Base-by-base conservation (phyloP, 148 eudicot genomes). In the Rhododendron williamsianum region DNA sequence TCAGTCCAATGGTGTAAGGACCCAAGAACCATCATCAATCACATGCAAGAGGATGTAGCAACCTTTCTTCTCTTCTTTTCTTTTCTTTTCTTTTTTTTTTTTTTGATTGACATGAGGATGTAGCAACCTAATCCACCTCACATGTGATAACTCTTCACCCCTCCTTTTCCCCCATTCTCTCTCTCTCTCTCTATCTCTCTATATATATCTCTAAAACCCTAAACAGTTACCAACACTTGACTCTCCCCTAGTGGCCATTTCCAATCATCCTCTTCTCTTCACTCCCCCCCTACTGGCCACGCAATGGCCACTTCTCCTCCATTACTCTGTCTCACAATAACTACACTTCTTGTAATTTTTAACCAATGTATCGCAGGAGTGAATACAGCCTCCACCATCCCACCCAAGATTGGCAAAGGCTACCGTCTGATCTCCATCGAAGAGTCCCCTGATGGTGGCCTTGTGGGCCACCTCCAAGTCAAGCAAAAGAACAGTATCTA, bases 371-470 rank as follows among this genome's bases (percentile, higher is more conserved):
- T 69, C 3, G 86, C 84, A 2, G 54, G 74, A 23, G 86, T 54
- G 52, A 35, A 79, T 19, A 69, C 90, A 11, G 65, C 87, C 48
- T 81, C 88, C 48, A 72, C 87, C 5, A 46, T 77, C 19, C 90
- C 92, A n/a, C 71, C 91, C 52, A 92, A 93, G 74, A 94, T 97
- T 43, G 98, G 99, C 27, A 92, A 90, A 27, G 99, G 99, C 54
- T 97, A 97, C 92, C 92, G 92, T 76, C 89, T 97, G 76, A 89
- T 94, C 79, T 95, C 97, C 83, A 87, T 97, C 72, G 92, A 94
- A 83, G 93, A 95, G 63, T 72, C 89, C 45, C 88, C 92, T 43
- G 92, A 94, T 76, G 99, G 99, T 33, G 98, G 98, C 30, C 85
- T 95, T 73, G 85, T 95, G 9, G 99, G 95, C 82, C 94, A 86